These are phyloP conservation scores for Starmerella etchellsii DNA, from an alignment of 805 yeast species.

Conservation along the genomic window DNA sequence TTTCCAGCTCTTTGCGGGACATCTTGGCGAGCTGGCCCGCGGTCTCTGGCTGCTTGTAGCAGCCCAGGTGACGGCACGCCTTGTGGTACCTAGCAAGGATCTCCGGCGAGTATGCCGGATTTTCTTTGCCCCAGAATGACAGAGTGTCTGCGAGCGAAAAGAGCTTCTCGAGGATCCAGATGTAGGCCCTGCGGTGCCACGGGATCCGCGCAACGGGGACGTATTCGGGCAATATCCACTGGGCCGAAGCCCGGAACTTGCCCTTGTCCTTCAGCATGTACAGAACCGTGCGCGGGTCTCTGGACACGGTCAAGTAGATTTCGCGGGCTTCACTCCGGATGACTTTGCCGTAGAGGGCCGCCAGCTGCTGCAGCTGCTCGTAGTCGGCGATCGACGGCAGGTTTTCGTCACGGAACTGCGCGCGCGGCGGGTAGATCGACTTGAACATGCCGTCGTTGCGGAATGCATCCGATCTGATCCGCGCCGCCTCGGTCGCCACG, in stretches of 20 bases:
- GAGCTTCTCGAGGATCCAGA: constrained; percentile 1
- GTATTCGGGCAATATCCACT: constrained; percentile 10
- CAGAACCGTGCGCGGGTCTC: constrained; percentile 2
- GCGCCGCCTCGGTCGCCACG: constrained; percentile 4
- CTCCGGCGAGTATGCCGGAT: background rate
- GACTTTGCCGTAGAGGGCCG: constrained; percentile 1
- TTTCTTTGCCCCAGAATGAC: background rate
- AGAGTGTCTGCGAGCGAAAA: background rate
- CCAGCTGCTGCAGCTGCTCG: constrained; percentile 1
- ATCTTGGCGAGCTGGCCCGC: constrained; percentile 1
- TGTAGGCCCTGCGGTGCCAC: background rate
- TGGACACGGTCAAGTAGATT: background rate
- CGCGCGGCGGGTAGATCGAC: background rate
- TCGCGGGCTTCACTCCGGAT: constrained; percentile 1
- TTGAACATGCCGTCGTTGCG: background rate
- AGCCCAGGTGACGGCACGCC: constrained; percentile 3
- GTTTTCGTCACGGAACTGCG: background rate
- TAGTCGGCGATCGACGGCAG: constrained; percentile 9
- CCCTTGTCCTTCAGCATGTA: constrained; percentile 1
- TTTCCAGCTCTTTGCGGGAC: constrained; percentile 3
- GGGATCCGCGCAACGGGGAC: background rate
- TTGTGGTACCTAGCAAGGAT: constrained; percentile 1
- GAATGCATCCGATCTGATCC: constrained; percentile 8
- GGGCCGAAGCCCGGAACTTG: constrained; percentile 3
- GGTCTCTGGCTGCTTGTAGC: constrained; percentile 2